Base-by-base conservation (phyloP, 1,284 basidiomycete species). In the Fomitopsis schrenkii region DNA sequence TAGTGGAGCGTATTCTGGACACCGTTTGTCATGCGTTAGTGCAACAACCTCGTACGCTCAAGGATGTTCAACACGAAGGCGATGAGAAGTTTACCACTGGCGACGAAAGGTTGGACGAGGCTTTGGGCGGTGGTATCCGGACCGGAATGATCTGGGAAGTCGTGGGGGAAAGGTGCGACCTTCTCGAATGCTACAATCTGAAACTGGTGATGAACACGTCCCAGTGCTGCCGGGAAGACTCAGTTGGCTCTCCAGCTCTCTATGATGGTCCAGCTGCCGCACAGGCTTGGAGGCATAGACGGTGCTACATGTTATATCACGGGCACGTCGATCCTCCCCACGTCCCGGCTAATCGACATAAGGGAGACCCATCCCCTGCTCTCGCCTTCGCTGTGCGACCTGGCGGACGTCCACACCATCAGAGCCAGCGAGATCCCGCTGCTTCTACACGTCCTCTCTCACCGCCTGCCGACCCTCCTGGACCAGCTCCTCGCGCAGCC, bases 181-280 rank as follows among this genome's bases (percentile, higher is more conserved):
- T 56, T 36, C 17, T 3, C 17, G 17, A 8, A 9, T 14, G 36
- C 15, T 22, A 10, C 30, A 46, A 54, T 46, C 60, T 59, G 15
- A 63, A 54, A 54, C 10, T 30, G 22, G 2, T 10, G 10, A 40
- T 3, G 6, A 10, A 40, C 38, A 40, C 12, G 38, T 15, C 14
- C 14, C 67, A 96, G 94, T 72, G 87, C 92, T 28, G 86, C 93
- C 28, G 94, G 94, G 36, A 97, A 97, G 75, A 94, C 92, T 1
- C 93, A 95, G 68, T 75, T 96, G 3, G 90, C 90, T 1, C 79
- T 96, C 17, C 90, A 94, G 65, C 79, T 93, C 5, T 87, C 91
- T 4, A 76, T 96, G 28, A 79, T 83, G 19, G 88, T 91, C 0
- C 94, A 95, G 71, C 78, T 93, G 1, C 85, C 90, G 45, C 68